Evolutionary conservation across 2,329 filamentous ascomycete genomes (phyloP).

Genomic region (Orbilia brochopaga): DNA sequence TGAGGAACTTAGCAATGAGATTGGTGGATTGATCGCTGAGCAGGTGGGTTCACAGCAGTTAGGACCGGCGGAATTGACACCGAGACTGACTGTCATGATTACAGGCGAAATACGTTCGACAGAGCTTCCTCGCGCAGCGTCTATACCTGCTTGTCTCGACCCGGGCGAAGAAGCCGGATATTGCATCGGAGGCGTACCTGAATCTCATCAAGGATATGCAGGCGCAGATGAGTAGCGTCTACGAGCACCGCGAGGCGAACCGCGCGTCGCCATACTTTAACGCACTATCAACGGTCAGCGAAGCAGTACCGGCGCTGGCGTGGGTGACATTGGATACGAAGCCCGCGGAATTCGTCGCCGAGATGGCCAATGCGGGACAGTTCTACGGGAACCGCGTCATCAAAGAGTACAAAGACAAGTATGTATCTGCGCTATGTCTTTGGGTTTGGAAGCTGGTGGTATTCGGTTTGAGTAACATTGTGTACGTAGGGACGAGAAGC

Average conservation of each 20-base stretch:
- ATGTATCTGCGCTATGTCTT: conserved; percentile 55
- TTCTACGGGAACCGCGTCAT: conserved; percentile 95
- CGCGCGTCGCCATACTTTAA: conserved; percentile 76
- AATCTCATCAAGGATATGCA: conserved; percentile 87
- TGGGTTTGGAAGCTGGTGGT: too few species aligned
- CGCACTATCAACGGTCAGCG: conserved; percentile 83
- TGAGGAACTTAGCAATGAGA: conserved; percentile 74
- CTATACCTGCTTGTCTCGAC: conserved; percentile 86
- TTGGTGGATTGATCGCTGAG: conserved; percentile 78
- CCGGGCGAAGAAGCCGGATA: conserved; percentile 89
- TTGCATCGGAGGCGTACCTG: conserved; percentile 70
- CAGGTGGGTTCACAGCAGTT: conserved; percentile 65
- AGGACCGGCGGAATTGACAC: neutral
- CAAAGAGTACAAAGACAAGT: conserved; percentile 86
- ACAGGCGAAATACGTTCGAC: conserved; percentile 54
- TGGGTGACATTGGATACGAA: conserved; percentile 88
- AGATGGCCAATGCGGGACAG: conserved; percentile 81
- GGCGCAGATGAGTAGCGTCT: conserved; percentile 77
- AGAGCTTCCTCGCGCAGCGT: conserved; percentile 79
- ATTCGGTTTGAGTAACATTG: neutral
- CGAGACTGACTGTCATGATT: neutral
- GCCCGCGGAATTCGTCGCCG: conserved; percentile 83
- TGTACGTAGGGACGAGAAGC: conserved; percentile 70
- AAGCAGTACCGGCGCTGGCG: conserved; percentile 85
- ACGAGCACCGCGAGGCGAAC: conserved; percentile 80